phyloP scores from a whole-genome alignment of 805 yeast genomes.

The Barnettozyma wickerhamii region DNA sequence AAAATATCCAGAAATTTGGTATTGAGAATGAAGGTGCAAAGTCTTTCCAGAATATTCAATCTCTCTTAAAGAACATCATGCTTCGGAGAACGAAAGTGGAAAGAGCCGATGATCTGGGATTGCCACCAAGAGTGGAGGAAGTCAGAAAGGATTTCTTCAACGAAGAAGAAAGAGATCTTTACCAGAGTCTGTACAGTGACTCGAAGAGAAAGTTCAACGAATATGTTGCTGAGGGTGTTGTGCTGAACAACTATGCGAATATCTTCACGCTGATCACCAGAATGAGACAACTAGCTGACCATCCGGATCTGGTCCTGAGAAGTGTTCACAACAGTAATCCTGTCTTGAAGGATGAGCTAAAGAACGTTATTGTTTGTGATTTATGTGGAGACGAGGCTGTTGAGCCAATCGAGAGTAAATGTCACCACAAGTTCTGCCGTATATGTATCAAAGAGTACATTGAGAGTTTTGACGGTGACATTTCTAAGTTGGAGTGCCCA shows the following conservation, averaged over 20 bases:
- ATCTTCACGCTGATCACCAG: slow-evolving; percentile 93
- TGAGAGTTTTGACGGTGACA: slow-evolving; percentile 68
- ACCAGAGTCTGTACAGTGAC: slow-evolving; percentile 82
- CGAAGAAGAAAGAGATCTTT: slow-evolving; percentile 92
- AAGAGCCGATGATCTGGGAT: slow-evolving; percentile 94
- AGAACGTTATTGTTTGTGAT: slow-evolving; percentile 70
- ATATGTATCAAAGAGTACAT: slow-evolving; percentile 88
- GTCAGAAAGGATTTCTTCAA: slow-evolving; percentile 84
- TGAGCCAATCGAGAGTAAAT: slow-evolving; percentile 91
- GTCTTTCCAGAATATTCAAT: slow-evolving; percentile 74
- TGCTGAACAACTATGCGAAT: slow-evolving; percentile 92
- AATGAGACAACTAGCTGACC: slow-evolving; percentile 98
- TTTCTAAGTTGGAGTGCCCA: slow-evolving; percentile 72
- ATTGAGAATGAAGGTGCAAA: slow-evolving; percentile 75
- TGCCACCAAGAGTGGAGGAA: slow-evolving; percentile 94
- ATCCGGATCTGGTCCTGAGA: slow-evolving; percentile 90
- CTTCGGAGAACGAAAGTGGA: slow-evolving; percentile 92
- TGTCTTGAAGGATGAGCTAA: slow-evolving; percentile 24
- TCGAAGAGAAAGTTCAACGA: slow-evolving; percentile 84
- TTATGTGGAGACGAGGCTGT: slow-evolving; percentile 98
- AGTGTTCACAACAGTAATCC: slow-evolving; percentile 44
- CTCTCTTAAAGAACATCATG: slow-evolving; percentile 77
- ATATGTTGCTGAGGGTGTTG: slow-evolving; percentile 94
- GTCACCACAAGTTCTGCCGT: slow-evolving; percentile 92
- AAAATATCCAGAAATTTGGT: slow-evolving; percentile 86